A percentile compares a stretch with the other conserved stretches of the same genome.
Evolutionary conservation across 1,139 yeast species (phyloP).

Genomic region (Debaryomycetaceae sp.): DNA sequence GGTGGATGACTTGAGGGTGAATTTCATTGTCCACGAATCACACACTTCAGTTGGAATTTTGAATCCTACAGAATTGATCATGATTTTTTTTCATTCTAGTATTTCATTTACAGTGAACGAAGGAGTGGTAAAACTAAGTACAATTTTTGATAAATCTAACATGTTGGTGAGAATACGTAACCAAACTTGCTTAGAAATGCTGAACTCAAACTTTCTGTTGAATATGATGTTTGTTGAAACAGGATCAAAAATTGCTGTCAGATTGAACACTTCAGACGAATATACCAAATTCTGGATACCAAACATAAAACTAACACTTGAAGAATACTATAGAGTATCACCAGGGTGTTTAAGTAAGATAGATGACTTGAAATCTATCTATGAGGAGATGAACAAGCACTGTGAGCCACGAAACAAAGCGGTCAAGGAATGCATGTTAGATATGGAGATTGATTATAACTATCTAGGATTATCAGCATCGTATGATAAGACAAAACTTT

Average conservation of each 20-base stretch:
- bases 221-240: neutral
- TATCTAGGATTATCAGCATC: slow-evolving; percentile 36
- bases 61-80: neutral
- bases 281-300: neutral
- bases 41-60: neutral
- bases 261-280: neutral
- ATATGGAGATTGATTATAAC: slow-evolving; percentile 27
- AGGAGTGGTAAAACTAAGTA: neutral
- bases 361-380: neutral
- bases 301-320: neutral
- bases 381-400: neutral
- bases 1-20: neutral
- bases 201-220: neutral
- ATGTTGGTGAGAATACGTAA: neutral
- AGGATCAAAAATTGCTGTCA: neutral
- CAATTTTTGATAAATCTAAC: neutral
- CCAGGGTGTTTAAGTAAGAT: neutral
- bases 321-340: neutral
- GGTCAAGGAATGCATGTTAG: slow-evolving; percentile 11
- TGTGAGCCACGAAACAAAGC: neutral
- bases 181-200: neutral
- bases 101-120: neutral
- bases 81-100: neutral
- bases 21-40: neutral
- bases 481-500: slow-evolving; percentile 28